Evolutionary conservation across 2,329 filamentous ascomycete genomes (phyloP).

Genomic region (Epichloe hybrida): DNA sequence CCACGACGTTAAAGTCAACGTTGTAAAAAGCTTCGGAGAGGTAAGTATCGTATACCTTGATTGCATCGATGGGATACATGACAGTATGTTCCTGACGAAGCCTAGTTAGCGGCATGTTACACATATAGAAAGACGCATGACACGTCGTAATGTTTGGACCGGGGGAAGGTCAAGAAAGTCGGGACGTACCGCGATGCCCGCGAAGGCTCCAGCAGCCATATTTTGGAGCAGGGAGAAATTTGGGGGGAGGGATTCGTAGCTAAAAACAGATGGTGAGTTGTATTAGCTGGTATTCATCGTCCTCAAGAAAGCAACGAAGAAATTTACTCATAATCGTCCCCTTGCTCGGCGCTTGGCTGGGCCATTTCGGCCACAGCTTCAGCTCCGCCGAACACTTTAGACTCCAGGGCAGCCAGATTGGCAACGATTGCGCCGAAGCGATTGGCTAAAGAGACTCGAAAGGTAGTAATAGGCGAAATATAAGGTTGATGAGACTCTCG

Average conservation of each 20-base stretch:
- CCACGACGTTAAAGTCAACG: background rate
- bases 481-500: background rate
- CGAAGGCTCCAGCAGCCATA: conserved; percentile 92
- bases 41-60: conserved; percentile 55
- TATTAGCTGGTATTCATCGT: background rate
- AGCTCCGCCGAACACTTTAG: conserved; percentile 47
- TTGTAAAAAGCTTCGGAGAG: background rate
- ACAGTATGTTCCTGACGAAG: conserved; percentile 75
- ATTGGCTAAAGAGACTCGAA: background rate
- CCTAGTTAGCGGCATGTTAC: conserved; percentile 5
- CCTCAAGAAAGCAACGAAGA: background rate
- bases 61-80: conserved; percentile 96
- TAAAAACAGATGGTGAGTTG: conserved; percentile 14
- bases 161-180: background rate
- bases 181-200: conserved; percentile 72
- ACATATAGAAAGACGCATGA: background rate
- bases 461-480: background rate
- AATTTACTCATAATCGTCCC: conserved; percentile 53
- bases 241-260: conserved; percentile 85
- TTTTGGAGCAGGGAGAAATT: conserved; percentile 92
- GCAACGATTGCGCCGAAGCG: conserved; percentile 8
- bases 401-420: conserved; percentile 51
- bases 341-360: conserved; percentile 50
- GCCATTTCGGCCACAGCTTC: conserved; percentile 57
- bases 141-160: background rate